Base-by-base conservation (phyloP, 2,329 filamentous ascomycete genomes). In the Zymoseptoria crescenta region DNA sequence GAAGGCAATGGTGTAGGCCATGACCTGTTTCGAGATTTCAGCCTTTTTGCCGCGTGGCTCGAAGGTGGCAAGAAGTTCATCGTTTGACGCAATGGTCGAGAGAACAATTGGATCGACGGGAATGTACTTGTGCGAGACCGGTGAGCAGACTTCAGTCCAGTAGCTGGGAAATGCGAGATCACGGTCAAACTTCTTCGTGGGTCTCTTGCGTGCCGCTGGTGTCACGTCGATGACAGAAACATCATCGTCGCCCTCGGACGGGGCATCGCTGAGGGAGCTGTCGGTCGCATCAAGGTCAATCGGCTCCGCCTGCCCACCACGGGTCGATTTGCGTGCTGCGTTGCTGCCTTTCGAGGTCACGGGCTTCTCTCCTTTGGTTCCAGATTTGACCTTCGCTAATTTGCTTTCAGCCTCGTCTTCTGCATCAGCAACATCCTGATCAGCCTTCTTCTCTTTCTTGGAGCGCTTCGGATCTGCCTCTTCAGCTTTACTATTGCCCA, bases 81-180 rank as follows among this genome's bases (percentile, higher is more conserved):
- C 78, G 41, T 84, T 91, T 0, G 84, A 87, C 1, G 87, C 89
- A 20, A 94, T 79, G 1, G 87, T 83, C 57, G 84, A 86, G 55
- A 81, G 74, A 29, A 91, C 83, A 5, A 90, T 77, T 0, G 89
- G 81, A 59, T 96, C 92, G 2, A 96, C 87, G 0, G 91, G 81
- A 8, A 94, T 81, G 58, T 88, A 91, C 54, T 84, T 89, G 56
- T 89, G 84, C 0, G 89, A 93, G 3, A 90, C 80, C 1, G 91
- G 88, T 0, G 92, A 96, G 1, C 94, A 79, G 2, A 89, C 87
- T 73, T 99, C 94, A 0, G 88, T 88, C 94, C 94, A 99, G 73
- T 97, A 97, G 55, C 89, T 87, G 1, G 94, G 92, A 64, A 87
- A 94, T 2, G 86, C 83, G 28, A 96, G 79, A 65, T 96, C 91